A percentile compares a stretch with the other conserved stretches of the same genome.
phyloP scores from a whole-genome alignment of 1,284 basidiomycete genomes.

The Schizophyllum commune region DNA sequence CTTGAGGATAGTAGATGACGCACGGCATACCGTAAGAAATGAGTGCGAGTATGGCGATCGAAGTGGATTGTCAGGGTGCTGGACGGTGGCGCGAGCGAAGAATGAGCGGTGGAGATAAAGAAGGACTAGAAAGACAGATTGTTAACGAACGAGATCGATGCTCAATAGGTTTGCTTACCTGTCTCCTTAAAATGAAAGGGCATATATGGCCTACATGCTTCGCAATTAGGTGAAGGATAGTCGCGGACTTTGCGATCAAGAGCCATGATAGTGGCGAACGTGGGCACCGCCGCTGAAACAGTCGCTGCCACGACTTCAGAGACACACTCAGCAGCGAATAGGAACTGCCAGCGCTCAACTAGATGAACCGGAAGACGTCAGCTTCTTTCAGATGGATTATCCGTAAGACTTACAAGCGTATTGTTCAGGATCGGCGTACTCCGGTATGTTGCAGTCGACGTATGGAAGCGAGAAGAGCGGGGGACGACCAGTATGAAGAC shows the following conservation, averaged over 20 bases:
- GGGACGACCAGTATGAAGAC: conserved; percentile 54
- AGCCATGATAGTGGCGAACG: conserved; percentile 63
- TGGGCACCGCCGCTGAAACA: conserved; percentile 52
- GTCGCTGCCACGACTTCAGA: conserved; percentile 60
- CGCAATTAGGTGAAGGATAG: conserved; percentile 20
- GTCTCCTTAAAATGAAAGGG: conserved; percentile 48
- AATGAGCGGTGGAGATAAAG: conserved; percentile 63
- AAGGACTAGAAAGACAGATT: conserved; percentile 34
- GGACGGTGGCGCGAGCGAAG: conserved; percentile 63
- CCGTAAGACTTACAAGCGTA: background rate
- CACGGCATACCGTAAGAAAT: conserved; percentile 55
- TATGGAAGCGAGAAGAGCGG: conserved; percentile 52
- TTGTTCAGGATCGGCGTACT: conserved; percentile 23
- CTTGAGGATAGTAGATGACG: conserved; percentile 49
- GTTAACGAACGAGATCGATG: background rate
- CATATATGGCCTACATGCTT: conserved; percentile 24
- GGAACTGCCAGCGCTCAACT: conserved; percentile 56
- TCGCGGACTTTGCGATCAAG: conserved; percentile 65
- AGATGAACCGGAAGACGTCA: conserved; percentile 2
- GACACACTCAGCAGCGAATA: conserved; percentile 58
- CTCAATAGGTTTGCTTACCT: conserved; percentile 29
- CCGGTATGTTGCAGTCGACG: conserved; percentile 47
- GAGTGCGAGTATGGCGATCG: conserved; percentile 54
- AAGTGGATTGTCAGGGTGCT: conserved; percentile 48
- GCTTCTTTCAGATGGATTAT: background rate